Conservation (phyloP, 495 filamentous ascomycete species). For the Lichenothelia convexa region DNA sequence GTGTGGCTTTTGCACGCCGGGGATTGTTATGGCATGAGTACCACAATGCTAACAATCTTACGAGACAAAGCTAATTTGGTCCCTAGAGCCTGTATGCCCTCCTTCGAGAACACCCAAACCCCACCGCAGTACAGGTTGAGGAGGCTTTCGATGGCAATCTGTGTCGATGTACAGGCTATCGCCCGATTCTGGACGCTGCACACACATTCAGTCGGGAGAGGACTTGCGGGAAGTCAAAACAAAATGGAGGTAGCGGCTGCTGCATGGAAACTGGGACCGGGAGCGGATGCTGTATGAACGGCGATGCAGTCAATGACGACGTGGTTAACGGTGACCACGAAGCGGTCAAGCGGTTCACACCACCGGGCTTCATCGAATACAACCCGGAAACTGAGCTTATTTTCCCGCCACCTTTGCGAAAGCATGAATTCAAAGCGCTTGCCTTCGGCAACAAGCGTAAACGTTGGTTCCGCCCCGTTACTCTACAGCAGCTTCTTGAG, state of each 20-base stretch:
- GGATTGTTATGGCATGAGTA: conserved; percentile 73
- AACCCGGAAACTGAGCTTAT: conserved; percentile 87
- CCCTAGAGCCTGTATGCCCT: conserved; percentile 61
- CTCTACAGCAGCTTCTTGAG: conserved; percentile 67
- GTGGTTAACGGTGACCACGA: conserved; percentile 27
- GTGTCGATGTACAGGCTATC: conserved; percentile 88
- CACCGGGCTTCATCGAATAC: conserved; percentile 81
- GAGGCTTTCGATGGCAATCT: conserved; percentile 91
- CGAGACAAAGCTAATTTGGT: conserved; percentile 12
- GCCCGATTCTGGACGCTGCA: conserved; percentile 85
- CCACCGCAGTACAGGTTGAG: conserved; percentile 58
- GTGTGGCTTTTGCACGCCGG: conserved; percentile 84
- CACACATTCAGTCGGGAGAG: conserved; percentile 43
- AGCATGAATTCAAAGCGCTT: conserved; percentile 63
- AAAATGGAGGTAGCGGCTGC: conserved; percentile 45
- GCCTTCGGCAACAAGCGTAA: conserved; percentile 90
- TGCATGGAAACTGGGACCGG: conserved; percentile 41
- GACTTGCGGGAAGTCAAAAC: conserved; percentile 36
- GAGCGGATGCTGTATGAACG: conserved; percentile 37
- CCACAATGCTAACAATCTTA: neutral
- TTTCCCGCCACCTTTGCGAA: conserved; percentile 69
- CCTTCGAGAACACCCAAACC: conserved; percentile 50
- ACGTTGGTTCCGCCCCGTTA: conserved; percentile 82
- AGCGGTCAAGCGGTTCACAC: conserved; percentile 51
- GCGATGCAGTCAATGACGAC: too few species aligned